Base-by-base conservation (phyloP, 768 basidiomycete species). In the Psilocybe cubensis region DNA sequence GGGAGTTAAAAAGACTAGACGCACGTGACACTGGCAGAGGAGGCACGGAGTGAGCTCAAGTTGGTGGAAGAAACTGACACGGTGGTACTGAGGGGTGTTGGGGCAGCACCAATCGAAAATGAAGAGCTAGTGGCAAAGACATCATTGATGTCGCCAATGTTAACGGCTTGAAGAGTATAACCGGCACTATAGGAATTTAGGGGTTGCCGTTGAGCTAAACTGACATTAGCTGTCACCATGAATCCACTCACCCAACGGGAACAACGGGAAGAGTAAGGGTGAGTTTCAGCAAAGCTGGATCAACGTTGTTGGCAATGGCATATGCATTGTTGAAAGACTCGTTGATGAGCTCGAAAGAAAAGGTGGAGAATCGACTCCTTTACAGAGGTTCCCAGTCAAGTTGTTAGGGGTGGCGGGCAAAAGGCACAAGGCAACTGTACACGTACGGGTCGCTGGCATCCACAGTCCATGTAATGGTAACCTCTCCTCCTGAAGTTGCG, bases 281-380 rank as follows among this genome's bases (percentile, higher is more conserved):
- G 2, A 81, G 1, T 1, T 62, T 33, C 0, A 74, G 73, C 4
- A 50, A 11, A 1, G 71, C 38, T 0, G 82, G 74, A 20, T 72
- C 55, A 1, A 89, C 73, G 57, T 82, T 84, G 76, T 80, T 86
- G 11, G 77, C 80, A 53, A 89, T 76, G 44, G 81, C 86, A 46
- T 78, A 82, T 0, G 74, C 52, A 54, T 83, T 70, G 72, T 87
- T 74, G 79, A 88, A 89, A 0, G 25, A 21, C 0, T 62, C 17
- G 69, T 86, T 84, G 46, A 61, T 49, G 53, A 89, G 70, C 68
- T 82, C 76, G 14, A 88, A 29, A 18, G 79, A 72, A 64, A 80
- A 83, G 3, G 55, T 50, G n/a, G n/a, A n/a, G n/a, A n/a, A n/a
- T n/a, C n/a, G n/a, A n/a, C n/a, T n/a, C n/a, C n/a, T n/a, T n/a